These are phyloP conservation scores for Ascochyta fabae DNA, from an alignment of 2,329 filamentous ascomycete species.

Conservation along the genomic window DNA sequence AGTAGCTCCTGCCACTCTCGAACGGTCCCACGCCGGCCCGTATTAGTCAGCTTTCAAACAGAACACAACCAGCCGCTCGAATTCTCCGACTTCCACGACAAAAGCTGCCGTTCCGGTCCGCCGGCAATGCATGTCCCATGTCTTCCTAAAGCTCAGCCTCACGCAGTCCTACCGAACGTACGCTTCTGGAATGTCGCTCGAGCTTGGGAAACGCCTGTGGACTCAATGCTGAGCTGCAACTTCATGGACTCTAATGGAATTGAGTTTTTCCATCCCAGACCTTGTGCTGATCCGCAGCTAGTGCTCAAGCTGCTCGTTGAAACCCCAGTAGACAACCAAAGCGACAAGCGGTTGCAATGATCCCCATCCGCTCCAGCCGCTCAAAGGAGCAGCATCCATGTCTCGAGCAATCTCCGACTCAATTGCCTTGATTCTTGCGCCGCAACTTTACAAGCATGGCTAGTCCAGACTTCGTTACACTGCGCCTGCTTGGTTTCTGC, in stretches of 20 bases:
- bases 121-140: neutral
- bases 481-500: neutral
- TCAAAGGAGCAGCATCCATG: slow-evolving; percentile 13
- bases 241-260: neutral
- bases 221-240: neutral
- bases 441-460: neutral
- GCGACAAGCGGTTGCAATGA: neutral
- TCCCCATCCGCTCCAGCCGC: slow-evolving; percentile 5
- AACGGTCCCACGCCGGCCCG: neutral
- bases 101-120: neutral
- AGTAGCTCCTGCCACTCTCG: neutral
- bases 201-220: neutral
- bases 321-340: neutral
- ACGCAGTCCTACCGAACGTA: neutral
- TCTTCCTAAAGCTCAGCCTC: neutral
- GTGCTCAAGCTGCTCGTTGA: neutral
- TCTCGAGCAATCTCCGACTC: slow-evolving; percentile 9
- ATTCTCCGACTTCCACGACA: neutral
- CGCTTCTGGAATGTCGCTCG: neutral
- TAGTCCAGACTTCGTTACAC: neutral
- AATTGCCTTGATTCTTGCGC: neutral
- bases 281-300: neutral
- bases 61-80: neutral
- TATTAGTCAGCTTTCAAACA: neutral
- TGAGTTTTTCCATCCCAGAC: neutral